A percentile compares a stretch with the other conserved stretches of the same genome.
phyloP scores from a whole-genome alignment of 2,329 filamentous ascomycete genomes.

The Chaetomium strumarium region DNA sequence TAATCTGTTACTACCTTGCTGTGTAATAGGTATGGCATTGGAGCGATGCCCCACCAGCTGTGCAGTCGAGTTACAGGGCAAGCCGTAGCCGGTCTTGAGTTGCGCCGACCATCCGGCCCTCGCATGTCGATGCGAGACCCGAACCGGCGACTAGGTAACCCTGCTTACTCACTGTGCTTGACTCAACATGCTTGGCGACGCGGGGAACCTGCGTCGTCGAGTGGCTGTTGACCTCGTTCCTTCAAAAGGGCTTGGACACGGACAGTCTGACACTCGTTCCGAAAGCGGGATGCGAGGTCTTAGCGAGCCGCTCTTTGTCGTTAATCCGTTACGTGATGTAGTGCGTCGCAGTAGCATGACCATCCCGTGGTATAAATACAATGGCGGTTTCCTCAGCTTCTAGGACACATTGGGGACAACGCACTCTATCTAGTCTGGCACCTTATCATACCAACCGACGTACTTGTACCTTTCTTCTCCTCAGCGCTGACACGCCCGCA shows the following conservation, averaged over 20 bases:
- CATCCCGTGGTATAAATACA: background rate
- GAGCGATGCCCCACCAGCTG: too few species aligned
- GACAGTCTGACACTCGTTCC: background rate
- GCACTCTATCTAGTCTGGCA: background rate
- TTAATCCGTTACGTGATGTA: background rate
- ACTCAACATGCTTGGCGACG: background rate
- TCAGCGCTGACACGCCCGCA: background rate
- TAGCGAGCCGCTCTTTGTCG: constrained; percentile 1
- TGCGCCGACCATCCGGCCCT: background rate
- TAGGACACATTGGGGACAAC: background rate
- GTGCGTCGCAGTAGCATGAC: background rate
- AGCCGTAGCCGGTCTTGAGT: too few species aligned
- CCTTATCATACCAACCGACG: background rate
- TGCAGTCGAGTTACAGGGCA: too few species aligned
- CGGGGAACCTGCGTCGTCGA: background rate
- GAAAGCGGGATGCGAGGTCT: constrained; percentile 3
- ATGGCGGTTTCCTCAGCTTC: background rate
- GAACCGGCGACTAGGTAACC: background rate
- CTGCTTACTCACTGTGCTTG: constrained; percentile 9
- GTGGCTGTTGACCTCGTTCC: too few species aligned
- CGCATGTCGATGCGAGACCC: background rate
- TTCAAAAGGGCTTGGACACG: too few species aligned
- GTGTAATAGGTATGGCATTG: too few species aligned
- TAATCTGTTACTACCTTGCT: too few species aligned
- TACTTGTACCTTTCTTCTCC: background rate